phyloP scores from a whole-genome alignment of 2,329 filamentous ascomycete species.

The Penicillium sp. region DNA sequence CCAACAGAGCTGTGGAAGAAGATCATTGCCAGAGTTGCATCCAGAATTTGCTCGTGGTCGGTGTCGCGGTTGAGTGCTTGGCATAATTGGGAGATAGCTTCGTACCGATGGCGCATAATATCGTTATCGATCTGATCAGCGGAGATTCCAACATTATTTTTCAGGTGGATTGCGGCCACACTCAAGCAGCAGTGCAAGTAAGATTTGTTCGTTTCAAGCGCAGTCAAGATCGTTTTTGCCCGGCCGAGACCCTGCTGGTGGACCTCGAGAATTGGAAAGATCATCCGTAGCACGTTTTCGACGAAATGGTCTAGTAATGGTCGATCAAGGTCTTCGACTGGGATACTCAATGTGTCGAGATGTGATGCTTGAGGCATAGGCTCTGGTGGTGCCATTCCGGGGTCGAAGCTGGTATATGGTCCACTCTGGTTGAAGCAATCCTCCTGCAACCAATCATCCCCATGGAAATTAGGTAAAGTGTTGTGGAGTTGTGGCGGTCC shows the following conservation, averaged over 20 bases:
- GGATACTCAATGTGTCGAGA: too few relatives aligned
- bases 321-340: constrained; percentile 82
- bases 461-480: constrained; percentile 58
- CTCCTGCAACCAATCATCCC: constrained; percentile 66
- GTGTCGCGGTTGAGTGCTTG: constrained; percentile 72
- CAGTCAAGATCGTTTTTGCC: constrained; percentile 76
- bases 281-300: constrained; percentile 74
- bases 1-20: constrained; percentile 94
- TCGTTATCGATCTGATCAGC: constrained; percentile 77
- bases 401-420: too few relatives aligned
- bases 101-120: constrained; percentile 87
- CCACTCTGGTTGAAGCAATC: constrained; percentile 54
- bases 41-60: constrained; percentile 80
- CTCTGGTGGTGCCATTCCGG: too few relatives aligned
- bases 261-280: constrained; percentile 87
- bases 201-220: constrained; percentile 82
- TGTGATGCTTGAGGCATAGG: constrained; percentile 57
- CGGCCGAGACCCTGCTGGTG: constrained; percentile 79
- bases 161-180: constrained; percentile 86
- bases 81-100: constrained; percentile 79
- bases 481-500: constrained; percentile 68
- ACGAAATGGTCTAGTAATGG: constrained; percentile 86
- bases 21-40: constrained; percentile 89
- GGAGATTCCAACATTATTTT: constrained; percentile 62
- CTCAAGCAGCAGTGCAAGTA: constrained; percentile 95